A percentile compares a stretch with the other conserved stretches of the same genome.
Evolutionary conservation across 257 asterid species (phyloP).

Genomic region (Primulina tabacum): DNA sequence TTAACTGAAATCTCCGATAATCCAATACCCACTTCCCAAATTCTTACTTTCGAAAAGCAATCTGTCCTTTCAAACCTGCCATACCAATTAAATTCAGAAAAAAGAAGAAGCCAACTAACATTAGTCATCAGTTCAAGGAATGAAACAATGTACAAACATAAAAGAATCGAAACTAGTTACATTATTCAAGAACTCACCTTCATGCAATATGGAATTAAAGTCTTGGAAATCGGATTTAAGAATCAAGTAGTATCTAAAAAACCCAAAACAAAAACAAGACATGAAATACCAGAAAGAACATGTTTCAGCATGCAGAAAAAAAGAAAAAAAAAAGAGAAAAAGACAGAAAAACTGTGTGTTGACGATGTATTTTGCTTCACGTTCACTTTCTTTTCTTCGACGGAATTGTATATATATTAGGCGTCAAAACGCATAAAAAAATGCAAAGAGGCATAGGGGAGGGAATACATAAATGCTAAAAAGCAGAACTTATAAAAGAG

Average conservation of each 20-base stretch:
- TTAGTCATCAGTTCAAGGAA: slow-evolving; percentile 39
- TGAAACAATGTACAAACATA: slow-evolving; percentile 19
- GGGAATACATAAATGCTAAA: slow-evolving; percentile 2
- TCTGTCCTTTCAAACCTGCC: slow-evolving; percentile 39
- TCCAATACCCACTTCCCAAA: slow-evolving; percentile 47
- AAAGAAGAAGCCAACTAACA: slow-evolving; percentile 29
- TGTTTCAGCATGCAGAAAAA: not conserved
- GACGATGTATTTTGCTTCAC: slow-evolving; percentile 21
- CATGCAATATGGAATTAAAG: slow-evolving; percentile 14
- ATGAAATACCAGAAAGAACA: slow-evolving; percentile 2
- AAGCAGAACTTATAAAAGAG: slow-evolving; percentile 9
- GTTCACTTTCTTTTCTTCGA: slow-evolving; percentile 15
- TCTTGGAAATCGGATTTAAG: slow-evolving; percentile 17
- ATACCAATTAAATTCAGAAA: slow-evolving; percentile 27
- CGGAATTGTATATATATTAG: not conserved
- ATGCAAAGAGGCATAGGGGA: not conserved
- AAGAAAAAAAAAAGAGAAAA: not conserved
- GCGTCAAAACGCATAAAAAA: slow-evolving; percentile 11
- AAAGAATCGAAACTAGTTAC: slow-evolving; percentile 22
- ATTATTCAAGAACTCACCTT: slow-evolving; percentile 30
- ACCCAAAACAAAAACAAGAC: slow-evolving; percentile 3
- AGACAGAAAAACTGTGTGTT: not conserved
- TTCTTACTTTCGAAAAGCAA: slow-evolving; percentile 19
- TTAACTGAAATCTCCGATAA: slow-evolving; percentile 53
- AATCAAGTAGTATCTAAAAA: slow-evolving; percentile 32